Conservation (phyloP, 2,329 filamentous ascomycete species). For the Cladosporium cucumerinum region DNA sequence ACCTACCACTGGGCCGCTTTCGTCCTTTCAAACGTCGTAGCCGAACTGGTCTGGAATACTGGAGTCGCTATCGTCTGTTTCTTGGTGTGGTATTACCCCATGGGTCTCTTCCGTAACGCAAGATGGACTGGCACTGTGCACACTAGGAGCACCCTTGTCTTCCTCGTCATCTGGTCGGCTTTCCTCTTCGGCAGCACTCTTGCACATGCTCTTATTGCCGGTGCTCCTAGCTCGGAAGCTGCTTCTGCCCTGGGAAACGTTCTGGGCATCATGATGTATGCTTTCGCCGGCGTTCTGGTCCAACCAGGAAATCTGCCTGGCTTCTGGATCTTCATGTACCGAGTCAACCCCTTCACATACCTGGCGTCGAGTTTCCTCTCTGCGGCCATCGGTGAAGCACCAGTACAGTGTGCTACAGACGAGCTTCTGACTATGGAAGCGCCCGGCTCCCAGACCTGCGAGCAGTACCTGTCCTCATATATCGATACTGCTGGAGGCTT, state of each 20-base stretch:
- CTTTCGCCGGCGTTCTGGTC: constrained; percentile 55
- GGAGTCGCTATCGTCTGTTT: constrained; percentile 58
- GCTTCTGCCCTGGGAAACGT: constrained; percentile 55
- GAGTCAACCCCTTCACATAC: constrained; percentile 63
- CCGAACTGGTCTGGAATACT: constrained; percentile 62
- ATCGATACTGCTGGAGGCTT: constrained; percentile 35
- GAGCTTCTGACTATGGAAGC: constrained; percentile 41
- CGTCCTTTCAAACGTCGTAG: constrained; percentile 64
- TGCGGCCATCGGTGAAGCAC: constrained; percentile 39
- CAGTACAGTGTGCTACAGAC: constrained; percentile 44
- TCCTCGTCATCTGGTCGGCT: constrained; percentile 61
- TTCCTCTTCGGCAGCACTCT: constrained; percentile 69
- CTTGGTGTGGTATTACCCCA: constrained; percentile 60
- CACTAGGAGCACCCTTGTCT: constrained; percentile 45
- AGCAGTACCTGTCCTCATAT: constrained; percentile 42
- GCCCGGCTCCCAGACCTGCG: constrained; percentile 37
- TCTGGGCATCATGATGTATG: constrained; percentile 39
- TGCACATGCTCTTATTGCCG: constrained; percentile 67
- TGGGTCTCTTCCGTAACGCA: constrained; percentile 35
- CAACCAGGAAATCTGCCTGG: constrained; percentile 54
- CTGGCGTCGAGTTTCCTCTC: constrained; percentile 41
- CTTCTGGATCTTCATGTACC: constrained; percentile 75
- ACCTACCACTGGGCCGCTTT: constrained; percentile 71
- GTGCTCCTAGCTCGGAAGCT: constrained; percentile 62
- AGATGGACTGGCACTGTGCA: constrained; percentile 50